Base-by-base conservation (phyloP, 305 asterid species). In the Petunia hybrid region DNA sequence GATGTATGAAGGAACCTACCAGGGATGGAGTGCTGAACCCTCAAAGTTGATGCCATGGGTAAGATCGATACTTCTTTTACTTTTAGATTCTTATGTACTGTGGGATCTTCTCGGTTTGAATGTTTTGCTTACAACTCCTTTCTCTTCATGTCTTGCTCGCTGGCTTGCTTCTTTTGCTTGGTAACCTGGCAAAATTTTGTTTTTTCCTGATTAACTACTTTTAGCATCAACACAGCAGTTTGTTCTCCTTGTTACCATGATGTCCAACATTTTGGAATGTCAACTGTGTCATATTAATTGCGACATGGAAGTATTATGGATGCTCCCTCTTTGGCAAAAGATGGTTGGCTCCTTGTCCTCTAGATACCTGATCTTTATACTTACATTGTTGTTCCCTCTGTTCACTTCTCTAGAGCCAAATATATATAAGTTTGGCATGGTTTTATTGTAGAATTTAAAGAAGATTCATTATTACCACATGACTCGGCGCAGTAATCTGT, bases 11-110 rank as follows among this genome's bases (percentile, higher is more conserved):
- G 96, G 94, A 56, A 39, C 97, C 55, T 83, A 86, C 90, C 95
- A 86, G 87, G 95, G 91, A 80, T 90, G 97, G 97, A 92, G 86
- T 85, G 88, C 87, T 2, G 97, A 92, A 86, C 89, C 92, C 75
- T 57, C 96, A 43, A 94, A 94, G 88, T 78, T 85, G 84, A 77
- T 81, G 57, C 89, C 95, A 78, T 87, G 88, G 98, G 98, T 94
- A 93, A 77, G 57, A 77, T 81, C 39, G 65, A 62, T 65, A 77
- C 12, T 63, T 83, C 74, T 9, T 66, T 55, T 63, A 68, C 51
- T 45, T 55, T 45, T 69, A 69, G 74, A 75, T 46, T 61, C 46
- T 77, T 56, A 8, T 12, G 55, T 60, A 35, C 41, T 12, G 61
- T 70, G 31, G 57, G 57, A 48, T 60, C 66, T 40, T 75, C 76